These are phyloP conservation scores for Circinella umbellata DNA, from an alignment of 371 early-diverging fungal species.

Conservation along the genomic window DNA sequence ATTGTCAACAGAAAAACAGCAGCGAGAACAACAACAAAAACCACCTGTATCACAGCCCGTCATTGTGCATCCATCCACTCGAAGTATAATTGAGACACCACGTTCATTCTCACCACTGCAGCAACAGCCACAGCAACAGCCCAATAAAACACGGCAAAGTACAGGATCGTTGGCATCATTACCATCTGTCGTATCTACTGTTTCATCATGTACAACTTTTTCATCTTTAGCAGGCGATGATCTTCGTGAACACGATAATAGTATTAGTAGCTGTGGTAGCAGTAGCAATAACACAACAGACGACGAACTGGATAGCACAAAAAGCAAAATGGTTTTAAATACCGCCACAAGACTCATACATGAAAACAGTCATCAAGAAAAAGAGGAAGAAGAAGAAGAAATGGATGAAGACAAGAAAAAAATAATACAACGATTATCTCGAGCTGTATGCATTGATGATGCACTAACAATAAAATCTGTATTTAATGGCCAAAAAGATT, in stretches of 20 bases:
- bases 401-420: neutral
- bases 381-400: neutral
- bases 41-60: neutral
- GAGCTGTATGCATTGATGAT: constrained; percentile 34
- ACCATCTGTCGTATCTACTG: neutral
- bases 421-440: constrained; percentile 8
- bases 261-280: too few relatives aligned
- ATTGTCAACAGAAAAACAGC: constrained; percentile 23
- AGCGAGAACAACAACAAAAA: constrained; percentile 4
- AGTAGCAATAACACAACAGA: neutral
- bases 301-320: neutral
- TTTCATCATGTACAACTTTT: neutral
- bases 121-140: neutral
- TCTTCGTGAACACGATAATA: neutral
- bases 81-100: neutral
- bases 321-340: constrained; percentile 3
- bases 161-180: constrained; percentile 13
- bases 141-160: neutral
- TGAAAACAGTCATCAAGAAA: neutral
- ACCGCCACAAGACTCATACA: neutral
- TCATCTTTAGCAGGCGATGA: neutral
- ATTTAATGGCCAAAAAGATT: neutral
- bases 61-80: neutral
- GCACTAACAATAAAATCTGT: constrained; percentile 18
- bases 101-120: constrained; percentile 11